Evolutionary conservation across 1,284 basidiomycete species (phyloP), one percentile per base, ranked within the genome.

Genomic region (Flammula alnicola): DNA sequence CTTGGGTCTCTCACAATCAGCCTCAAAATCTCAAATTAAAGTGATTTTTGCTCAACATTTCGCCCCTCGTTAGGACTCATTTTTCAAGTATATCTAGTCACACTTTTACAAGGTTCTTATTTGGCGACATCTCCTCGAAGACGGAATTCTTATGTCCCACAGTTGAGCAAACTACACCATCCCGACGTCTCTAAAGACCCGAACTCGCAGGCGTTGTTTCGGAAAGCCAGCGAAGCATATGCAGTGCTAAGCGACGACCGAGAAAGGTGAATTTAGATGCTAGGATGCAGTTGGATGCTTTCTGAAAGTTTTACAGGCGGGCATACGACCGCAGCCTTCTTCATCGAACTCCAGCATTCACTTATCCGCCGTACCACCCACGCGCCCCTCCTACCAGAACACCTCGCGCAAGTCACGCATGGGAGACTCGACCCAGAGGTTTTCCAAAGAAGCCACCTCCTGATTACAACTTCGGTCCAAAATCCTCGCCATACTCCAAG

Each of bases 111-210:
- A 73, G 66, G 75, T 73, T 48, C 8, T 26, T 41, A 38, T 32
- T 36, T 42, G 16, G 8, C 43, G 16, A 25, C 10, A 7, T 6
- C n/a, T 11, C 10, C 16, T 14, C 39, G 3, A 35, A 14, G 36
- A 27, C 32, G 32, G 27, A 23, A 29, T 14, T 23, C 31, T 52
- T 29, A 38, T 29, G 9, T 39, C 22, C 8, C 40, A 5, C 47
- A 77, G 75, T 60, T 77, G 47, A 76, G 74, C 64, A 76, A 75
- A 58, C 60, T 60, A 50, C 72, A 76, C 49, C 75, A 77, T 54
- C 75, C 75, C 3, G 75, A 77, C 52, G 64, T 77, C 9, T 70
- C 74, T 2, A 68, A 71, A n/a, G 72, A 76, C 39, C 67, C 69
- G 2, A 56, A 61, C 23, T 75, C 74, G 4, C 63, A 60, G 27